These are phyloP conservation scores for Lyophyllum semitale DNA, from an alignment of 768 basidiomycete species.

Conservation along the genomic window DNA sequence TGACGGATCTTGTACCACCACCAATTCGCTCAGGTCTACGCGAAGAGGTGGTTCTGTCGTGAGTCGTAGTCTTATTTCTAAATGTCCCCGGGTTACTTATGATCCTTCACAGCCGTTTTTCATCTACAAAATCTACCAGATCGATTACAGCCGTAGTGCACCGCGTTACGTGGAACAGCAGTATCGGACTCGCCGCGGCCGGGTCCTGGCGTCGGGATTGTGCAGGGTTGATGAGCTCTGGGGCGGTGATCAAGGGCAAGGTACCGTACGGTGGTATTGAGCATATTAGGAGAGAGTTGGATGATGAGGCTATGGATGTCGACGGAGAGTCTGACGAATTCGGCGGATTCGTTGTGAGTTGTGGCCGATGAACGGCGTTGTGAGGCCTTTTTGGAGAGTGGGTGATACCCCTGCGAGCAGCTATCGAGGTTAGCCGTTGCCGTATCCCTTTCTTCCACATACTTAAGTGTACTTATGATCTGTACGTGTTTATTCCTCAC, in stretches of 20 bases:
- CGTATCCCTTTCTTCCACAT: no score
- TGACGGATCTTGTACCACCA: conserved; percentile 81
- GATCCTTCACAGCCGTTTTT: conserved; percentile 62
- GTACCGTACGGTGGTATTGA: conserved; percentile 67
- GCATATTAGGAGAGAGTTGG: conserved; percentile 61
- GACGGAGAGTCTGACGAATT: conserved; percentile 37
- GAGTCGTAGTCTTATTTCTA: conserved; percentile 27
- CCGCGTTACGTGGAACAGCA: conserved; percentile 80
- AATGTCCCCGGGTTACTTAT: not conserved
- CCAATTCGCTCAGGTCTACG: conserved; percentile 68
- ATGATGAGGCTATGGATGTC: conserved; percentile 45
- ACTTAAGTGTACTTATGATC: no score
- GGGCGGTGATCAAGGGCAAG: conserved; percentile 67
- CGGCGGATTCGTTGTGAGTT: conserved; percentile 21
- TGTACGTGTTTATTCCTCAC: no score
- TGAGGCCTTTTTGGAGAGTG: no score
- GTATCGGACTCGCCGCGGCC: conserved; percentile 61
- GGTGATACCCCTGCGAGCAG: no score
- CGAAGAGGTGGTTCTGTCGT: conserved; percentile 74
- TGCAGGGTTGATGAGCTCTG: conserved; percentile 81
- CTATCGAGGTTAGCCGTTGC: no score
- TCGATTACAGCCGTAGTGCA: conserved; percentile 88
- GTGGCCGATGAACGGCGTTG: no score
- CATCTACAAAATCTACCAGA: conserved; percentile 77
- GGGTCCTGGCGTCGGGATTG: conserved; percentile 78